Evolutionary conservation across 192 early-diverging fungal genomes (phyloP).

Genomic region (Umbelopsis isabellina): DNA sequence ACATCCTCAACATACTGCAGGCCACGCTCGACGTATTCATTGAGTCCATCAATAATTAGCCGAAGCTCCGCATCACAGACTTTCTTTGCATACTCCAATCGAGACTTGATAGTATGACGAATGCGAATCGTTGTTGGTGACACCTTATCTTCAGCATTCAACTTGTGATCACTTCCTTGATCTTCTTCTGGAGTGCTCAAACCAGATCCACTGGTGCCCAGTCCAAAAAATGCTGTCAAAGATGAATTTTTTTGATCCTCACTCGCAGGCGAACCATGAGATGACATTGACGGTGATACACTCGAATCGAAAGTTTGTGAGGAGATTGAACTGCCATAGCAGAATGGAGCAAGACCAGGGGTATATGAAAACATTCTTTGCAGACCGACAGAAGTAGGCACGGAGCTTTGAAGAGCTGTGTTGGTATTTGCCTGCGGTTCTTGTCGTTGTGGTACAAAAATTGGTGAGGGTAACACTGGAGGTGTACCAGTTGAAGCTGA

Average conservation of each 20-base stretch:
- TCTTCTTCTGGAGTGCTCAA: constrained; percentile 20
- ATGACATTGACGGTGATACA: constrained; percentile 9
- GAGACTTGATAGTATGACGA: constrained; percentile 30
- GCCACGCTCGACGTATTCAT: constrained; percentile 67
- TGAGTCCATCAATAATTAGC: constrained; percentile 66
- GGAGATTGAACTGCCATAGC: not conserved
- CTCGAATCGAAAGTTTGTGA: not conserved
- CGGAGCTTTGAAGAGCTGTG: not conserved
- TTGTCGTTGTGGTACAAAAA: not conserved
- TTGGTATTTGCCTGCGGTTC: not conserved
- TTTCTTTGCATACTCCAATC: constrained; percentile 39
- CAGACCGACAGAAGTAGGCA: not conserved
- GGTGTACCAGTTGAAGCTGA: not conserved
- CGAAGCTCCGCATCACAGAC: constrained; percentile 64
- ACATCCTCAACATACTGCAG: constrained; percentile 50
- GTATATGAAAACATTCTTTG: constrained; percentile 20
- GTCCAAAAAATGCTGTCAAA: constrained; percentile 12
- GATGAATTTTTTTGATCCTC: not conserved
- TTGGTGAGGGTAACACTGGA: not conserved
- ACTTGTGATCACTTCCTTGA: not conserved
- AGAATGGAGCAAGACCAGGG: constrained; percentile 12
- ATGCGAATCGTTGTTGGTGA: constrained; percentile 15
- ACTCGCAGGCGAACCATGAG: not conserved
- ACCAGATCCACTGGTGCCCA: not conserved
- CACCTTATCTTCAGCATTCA: not conserved